Evolutionary conservation across 495 filamentous ascomycete genomes (phyloP).

Genomic region (Usnea hakonensis): DNA sequence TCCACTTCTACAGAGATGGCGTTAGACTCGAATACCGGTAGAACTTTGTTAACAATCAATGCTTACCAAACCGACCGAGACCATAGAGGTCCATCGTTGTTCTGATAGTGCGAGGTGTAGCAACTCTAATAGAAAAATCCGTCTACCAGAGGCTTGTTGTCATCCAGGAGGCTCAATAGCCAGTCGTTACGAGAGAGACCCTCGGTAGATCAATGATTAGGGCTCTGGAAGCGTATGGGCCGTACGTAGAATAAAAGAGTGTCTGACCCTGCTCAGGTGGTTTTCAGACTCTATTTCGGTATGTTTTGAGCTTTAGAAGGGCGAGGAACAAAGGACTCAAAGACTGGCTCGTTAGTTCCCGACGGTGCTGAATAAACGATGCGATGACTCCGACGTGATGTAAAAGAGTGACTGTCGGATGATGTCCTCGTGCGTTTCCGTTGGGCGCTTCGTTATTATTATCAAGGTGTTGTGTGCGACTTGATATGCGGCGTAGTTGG

Average conservation of each 20-base stretch:
- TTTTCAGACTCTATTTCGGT: conserved; percentile 1
- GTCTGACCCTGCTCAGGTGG: not conserved
- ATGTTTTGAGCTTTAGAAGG: not conserved
- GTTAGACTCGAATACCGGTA: not conserved
- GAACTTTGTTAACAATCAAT: not conserved
- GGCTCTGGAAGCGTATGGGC: not conserved
- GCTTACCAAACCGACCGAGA: conserved; percentile 14
- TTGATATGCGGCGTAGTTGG: conserved; percentile 14
- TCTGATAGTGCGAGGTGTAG: not conserved
- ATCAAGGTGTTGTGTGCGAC: conserved; percentile 7
- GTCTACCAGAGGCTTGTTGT: not conserved
- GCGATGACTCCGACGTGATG: not conserved
- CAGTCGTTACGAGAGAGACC: not conserved
- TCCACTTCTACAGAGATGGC: conserved; percentile 13
- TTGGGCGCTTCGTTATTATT: not conserved
- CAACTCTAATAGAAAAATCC: not conserved
- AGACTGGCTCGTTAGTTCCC: not conserved
- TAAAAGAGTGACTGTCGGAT: conserved; percentile 4
- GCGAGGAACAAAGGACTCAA: not conserved
- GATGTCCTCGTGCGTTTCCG: not conserved
- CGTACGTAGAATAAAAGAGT: not conserved
- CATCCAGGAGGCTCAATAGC: not conserved
- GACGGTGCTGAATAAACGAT: not conserved
- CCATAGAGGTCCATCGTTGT: conserved; percentile 16
- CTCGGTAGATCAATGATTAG: not conserved